Evolutionary conservation across 495 filamentous ascomycete genomes (phyloP), one percentile per base, ranked within the genome.

Genomic region (Neurospora africana): DNA sequence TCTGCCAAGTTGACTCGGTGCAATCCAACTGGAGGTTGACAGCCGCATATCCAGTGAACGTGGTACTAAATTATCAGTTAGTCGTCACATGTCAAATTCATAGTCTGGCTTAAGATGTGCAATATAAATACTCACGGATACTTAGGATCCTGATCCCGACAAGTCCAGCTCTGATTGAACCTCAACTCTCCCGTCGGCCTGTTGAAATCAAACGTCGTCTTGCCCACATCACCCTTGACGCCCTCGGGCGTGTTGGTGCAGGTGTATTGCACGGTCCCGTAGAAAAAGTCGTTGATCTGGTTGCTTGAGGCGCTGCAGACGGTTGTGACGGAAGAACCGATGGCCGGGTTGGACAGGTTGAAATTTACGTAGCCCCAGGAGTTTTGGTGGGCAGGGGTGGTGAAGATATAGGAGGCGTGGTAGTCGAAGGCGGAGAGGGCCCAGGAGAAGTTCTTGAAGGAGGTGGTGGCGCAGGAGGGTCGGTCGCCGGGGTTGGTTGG

Each of bases 131-230:
- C 82, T 75, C 73, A 84, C 82, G 81, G 81, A 37, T 74, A 81
- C 73, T 78, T 69, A 0, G 81, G 80, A 58, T 81, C 81, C 8
- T 73, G 23, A 53, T 81, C 83, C 36, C 58, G 70, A 75, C 84
- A 85, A 5, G 68, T 73, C 84, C 84, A 85, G 2, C 77, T 81
- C 76, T 84, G 81, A 74, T 84, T 82, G 67, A 84, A 69, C 23
- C 77, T 74, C 30, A 85, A 70, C 58, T 71, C 71, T 35, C 76
- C 76, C 21, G 72, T 71, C 13, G 79, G 74, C 15, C 78, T 74
- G 72, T 70, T 78, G 68, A 80, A 85, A 69, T 76, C 74, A 69
- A 85, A 84, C 5, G 73, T 78, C 21, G 79, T 77, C 69, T 72
- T 65, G 23, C 75, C 65, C 10, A 39, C 5, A 1, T 44, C 70